Evolutionary conservation across 441 rosid genomes (phyloP), one percentile per base, ranked within the genome.

Genomic region (Populus hybrid): DNA sequence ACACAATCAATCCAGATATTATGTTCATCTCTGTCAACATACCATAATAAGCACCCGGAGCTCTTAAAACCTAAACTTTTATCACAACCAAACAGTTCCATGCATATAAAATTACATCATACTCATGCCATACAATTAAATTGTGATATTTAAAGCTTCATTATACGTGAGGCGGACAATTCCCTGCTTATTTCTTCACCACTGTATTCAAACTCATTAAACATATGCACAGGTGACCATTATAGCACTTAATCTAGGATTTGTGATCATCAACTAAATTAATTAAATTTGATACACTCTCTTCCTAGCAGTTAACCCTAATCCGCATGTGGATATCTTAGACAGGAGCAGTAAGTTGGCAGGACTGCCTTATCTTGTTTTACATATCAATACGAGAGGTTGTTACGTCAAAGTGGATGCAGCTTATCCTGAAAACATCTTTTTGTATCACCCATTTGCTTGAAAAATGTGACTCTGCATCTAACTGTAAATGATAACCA

Each of bases 51-150:
- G 24, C 64, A 71, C 7, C 26, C 2, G 12, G 28, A 73, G 7
- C 29, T 31, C 29, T n/a, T 5, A 59, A n/a, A 21, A 2, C 11
- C 23, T 59, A 29, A 35, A 12, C 36, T 35, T 1, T 69, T 21
- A 9, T 35, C 26, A 59, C 21, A 73, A 59, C 28, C 75, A 73
- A 73, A 53, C 50, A 74, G 59, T 74, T 50, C 29, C 35, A 14
- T 64, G 61, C 24, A 36, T n/a, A 14, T 2, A 21, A 63, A 72
- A 18, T 24, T n/a, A 59, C 23, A n/a, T 7, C 18, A 36, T 59
- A n/a, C 50, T 73, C 11, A 18, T 28, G 24, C 3, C 28, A 59
- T 61, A 7, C 64, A 42, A 23, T 9, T 23, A 73, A 10, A 21
- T 21, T 24, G 20, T 33, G 7, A 33, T 2, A 73, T 11, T 73